Percentiles rank a stretch among this genome's conserved stretches.
phyloP scores from a whole-genome alignment of 176 grass and related monocot species.

The Musa troglodytarum region DNA sequence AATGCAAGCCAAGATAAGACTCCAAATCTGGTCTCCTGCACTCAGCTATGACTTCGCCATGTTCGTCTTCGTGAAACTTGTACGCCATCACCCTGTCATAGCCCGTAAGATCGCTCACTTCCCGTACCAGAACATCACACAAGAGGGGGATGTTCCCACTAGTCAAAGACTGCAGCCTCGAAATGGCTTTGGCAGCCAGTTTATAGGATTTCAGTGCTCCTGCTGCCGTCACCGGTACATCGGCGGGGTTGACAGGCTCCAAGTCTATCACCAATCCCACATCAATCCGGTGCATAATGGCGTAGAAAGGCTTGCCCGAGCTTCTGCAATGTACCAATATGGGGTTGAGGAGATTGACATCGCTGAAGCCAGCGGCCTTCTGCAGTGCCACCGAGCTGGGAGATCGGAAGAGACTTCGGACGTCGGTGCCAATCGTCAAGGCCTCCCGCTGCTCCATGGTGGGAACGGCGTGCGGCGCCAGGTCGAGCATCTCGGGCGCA shows the following conservation, averaged over 20 bases:
- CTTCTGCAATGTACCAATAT: conserved; percentile 85
- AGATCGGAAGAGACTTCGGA: conserved; percentile 71
- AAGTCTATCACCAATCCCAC: conserved; percentile 80
- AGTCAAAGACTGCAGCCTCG: conserved; percentile 73
- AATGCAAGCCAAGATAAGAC: conserved; percentile 85
- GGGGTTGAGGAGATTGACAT: conserved; percentile 83
- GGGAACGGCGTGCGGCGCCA: conserved; percentile 81
- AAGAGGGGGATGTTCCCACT: conserved; percentile 86
- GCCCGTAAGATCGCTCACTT: conserved; percentile 81
- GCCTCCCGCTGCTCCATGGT: conserved; percentile 81
- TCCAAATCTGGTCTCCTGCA: conserved; percentile 82
- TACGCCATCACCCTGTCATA: conserved; percentile 96
- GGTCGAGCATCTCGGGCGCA: conserved; percentile 94
- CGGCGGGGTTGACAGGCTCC: conserved; percentile 75
- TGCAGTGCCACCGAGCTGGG: conserved; percentile 62
- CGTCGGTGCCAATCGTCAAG: conserved; percentile 50
- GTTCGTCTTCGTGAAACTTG: conserved; percentile 96
- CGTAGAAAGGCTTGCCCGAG: conserved; percentile 93
- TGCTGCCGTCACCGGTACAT: conserved; percentile 69
- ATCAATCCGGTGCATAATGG: conserved; percentile 76
- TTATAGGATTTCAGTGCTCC: conserved; percentile 91
- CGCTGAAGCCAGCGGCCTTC: conserved; percentile 70
- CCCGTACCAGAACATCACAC: conserved; percentile 84
- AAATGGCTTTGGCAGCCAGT: conserved; percentile 89
- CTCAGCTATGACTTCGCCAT: conserved; percentile 86